Evolutionary conservation across 805 yeast genomes (phyloP).

Genomic region (Metschnikowia orientalis): DNA sequence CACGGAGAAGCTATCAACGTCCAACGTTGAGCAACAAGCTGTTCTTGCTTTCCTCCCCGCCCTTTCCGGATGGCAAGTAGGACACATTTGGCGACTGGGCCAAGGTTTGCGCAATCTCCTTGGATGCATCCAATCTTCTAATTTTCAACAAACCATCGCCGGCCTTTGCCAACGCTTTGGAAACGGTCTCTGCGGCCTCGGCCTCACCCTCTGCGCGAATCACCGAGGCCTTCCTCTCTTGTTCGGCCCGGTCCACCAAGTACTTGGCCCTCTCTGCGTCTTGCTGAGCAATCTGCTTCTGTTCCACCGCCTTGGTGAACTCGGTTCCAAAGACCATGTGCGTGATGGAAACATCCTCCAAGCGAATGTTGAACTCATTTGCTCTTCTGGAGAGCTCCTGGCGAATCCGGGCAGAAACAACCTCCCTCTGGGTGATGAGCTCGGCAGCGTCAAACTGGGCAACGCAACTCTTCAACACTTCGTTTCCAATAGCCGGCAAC

Average conservation of each 20-base stretch:
- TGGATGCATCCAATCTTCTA: conserved; percentile 93
- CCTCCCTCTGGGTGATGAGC: conserved; percentile 93
- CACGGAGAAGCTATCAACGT: too few species aligned
- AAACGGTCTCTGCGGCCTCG: conserved; percentile 92
- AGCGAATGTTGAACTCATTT: conserved; percentile 77
- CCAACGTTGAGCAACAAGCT: conserved; percentile 65
- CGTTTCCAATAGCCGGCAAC: conserved; percentile 88
- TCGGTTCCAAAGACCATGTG: conserved; percentile 96
- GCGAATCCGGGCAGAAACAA: conserved; percentile 84
- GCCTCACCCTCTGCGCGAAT: conserved; percentile 99
- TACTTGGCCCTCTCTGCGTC: conserved; percentile 97
- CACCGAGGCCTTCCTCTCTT: conserved; percentile 90
- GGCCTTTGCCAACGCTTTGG: conserved; percentile 86
- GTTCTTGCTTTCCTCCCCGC: conserved; percentile 41
- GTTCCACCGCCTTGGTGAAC: conserved; percentile 97
- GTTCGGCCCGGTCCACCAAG: conserved; percentile 86
- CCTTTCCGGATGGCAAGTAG: conserved; percentile 66
- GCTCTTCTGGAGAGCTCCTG: conserved; percentile 82
- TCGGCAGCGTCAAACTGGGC: conserved; percentile 97
- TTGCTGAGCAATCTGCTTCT: conserved; percentile 98
- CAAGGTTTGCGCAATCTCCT: conserved; percentile 87
- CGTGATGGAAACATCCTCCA: conserved; percentile 96
- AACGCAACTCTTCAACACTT: conserved; percentile 81
- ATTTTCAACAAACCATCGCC: conserved; percentile 94
- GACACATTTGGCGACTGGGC: conserved; percentile 82